Base-by-base conservation (phyloP, 225 moss, liverwort and hornwort genomes). In the Takakia lepidozioides region DNA sequence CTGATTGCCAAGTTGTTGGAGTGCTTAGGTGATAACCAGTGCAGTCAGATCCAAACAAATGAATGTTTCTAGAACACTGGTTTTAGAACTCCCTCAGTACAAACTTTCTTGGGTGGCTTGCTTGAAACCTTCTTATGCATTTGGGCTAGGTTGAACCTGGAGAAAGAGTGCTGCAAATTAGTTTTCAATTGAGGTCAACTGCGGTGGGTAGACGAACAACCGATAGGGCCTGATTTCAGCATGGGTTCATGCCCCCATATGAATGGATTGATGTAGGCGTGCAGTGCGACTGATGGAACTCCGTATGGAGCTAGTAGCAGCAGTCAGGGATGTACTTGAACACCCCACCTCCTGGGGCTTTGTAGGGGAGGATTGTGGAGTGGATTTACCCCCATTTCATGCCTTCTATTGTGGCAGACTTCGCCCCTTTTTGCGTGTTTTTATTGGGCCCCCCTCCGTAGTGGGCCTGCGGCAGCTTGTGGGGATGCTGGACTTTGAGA, bases 211-310 rank as follows among this genome's bases (percentile, higher is more conserved):
- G 8, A 36, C 14, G 35, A 36, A 8, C 35, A 8, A 8, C 8
- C 9, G 14, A 36, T 36, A 8, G 8, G 9, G 9, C 35, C 14
- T 14, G 14, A 8, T 8, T 14, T 36, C 14, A 14, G 7, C 34
- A 6, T 35, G 14, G 7, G 34, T 7, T 6, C 14, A 35, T 7
- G 34, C 34, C 14, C 34, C 14, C 14, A 35, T 35, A 35, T 7
- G 8, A 35, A 54, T 77, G 67, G 57, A 64, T 69, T 46, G 27
- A 78, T 78, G 73, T 75, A 87, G 87, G 69, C 74, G 74, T 69
- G 66, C 74, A 59, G 68, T 69, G 63, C 83, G 77, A 55, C 73
- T 87, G 20, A 61, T 76, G 80, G 80, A 87, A 69, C 59, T 83
- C 64, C 74, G 83, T 57, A 68, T 64, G 40, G 71, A 77, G 48